Percentiles rank a stretch among this genome's conserved stretches.
These are phyloP conservation scores for Hsuehochloa calcarea DNA, from an alignment of 176 grass and related monocot genomes.

Conservation along the genomic window DNA sequence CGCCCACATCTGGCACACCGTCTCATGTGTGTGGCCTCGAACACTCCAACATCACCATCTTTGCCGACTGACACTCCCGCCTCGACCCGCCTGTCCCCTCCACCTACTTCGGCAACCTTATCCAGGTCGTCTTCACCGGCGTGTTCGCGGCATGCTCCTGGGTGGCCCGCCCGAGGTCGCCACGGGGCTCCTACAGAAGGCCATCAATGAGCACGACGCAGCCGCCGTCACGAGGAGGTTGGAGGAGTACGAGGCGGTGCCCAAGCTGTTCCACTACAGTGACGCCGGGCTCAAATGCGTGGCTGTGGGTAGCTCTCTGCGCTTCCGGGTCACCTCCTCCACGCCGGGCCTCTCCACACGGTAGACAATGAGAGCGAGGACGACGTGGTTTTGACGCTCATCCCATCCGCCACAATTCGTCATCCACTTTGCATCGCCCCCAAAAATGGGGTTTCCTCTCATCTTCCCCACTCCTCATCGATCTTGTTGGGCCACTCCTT, in stretches of 20 bases:
- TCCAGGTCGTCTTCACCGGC: conserved; percentile 94
- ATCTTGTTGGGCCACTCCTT: too few relatives aligned
- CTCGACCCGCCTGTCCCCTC: conserved; percentile 68
- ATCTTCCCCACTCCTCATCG: too few relatives aligned
- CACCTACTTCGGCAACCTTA: conserved; percentile 92
- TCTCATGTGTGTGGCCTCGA: conserved; percentile 63
- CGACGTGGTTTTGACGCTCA: too few relatives aligned
- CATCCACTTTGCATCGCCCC: too few relatives aligned
- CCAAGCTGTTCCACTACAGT: conserved; percentile 94
- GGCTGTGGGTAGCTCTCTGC: conserved; percentile 83
- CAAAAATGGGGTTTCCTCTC: too few relatives aligned
- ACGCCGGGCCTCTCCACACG: too few relatives aligned
- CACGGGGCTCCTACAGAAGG: conserved; percentile 60
- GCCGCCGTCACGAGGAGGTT: conserved; percentile 59
- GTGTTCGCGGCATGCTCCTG: conserved; percentile 68
- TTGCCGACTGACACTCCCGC: conserved; percentile 75
- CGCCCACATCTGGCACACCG: conserved; percentile 84
- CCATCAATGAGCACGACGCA: conserved; percentile 72
- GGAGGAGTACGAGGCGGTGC: conserved; percentile 80
- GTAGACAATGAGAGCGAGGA: too few relatives aligned
- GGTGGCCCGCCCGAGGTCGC: conserved; percentile 47
- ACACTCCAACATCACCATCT: conserved; percentile 78
- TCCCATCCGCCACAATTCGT: too few relatives aligned
- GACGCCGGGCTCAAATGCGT: conserved; percentile 91
- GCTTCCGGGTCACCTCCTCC: conserved; percentile 52